Base-by-base conservation (phyloP, 805 yeast species). In the Kazachstania kunashirensis region DNA sequence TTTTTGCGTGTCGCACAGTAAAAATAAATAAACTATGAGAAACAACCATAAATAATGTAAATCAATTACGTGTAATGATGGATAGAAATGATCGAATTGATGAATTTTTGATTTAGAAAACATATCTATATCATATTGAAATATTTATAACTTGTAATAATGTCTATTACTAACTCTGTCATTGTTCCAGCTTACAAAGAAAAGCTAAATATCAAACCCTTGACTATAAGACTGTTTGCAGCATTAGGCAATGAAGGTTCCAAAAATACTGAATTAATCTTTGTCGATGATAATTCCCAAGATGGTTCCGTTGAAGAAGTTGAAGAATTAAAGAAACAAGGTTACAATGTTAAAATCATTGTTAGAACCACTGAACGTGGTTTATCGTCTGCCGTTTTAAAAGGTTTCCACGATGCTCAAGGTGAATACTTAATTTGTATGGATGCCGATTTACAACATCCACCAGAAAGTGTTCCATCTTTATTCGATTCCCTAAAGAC, bases 401-500 rank as follows among this genome's bases (percentile, higher is more conserved):
- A 61, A 45, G 75, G 75, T 12, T 69, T 69, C 49, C 46, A 55
- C 31, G 73, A 66, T 34, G 65, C 71, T 20, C 52, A 65, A 37
- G 75, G 75, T 46, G 63, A 66, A 33, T 66, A 67, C 43, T 44
- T 69, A 38, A 57, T 69, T 28, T 69, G 75, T 47, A 69, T 69
- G 74, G 75, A 69, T 50, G 75, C 75, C 17, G 75, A 69, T 50
- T 57, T 69, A 37, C 72, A 69, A 51, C 74, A 70, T 47, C 75
- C 74, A 30, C 75, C 75, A 23, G 75, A 70, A 48, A 57, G 62
- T 38, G 73, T 68, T 8, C 74, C 74, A 34, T 62, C 57, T 21
- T 50, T 70, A 40, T 56, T 70, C 31, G 60, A 63, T 34, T 52
- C 63, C 7, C 49, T 70, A 42, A 61, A 59, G 49, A 50, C 50